Evolutionary conservation across 768 basidiomycete species (phyloP).

Genomic region (Saitozyma podzolica): DNA sequence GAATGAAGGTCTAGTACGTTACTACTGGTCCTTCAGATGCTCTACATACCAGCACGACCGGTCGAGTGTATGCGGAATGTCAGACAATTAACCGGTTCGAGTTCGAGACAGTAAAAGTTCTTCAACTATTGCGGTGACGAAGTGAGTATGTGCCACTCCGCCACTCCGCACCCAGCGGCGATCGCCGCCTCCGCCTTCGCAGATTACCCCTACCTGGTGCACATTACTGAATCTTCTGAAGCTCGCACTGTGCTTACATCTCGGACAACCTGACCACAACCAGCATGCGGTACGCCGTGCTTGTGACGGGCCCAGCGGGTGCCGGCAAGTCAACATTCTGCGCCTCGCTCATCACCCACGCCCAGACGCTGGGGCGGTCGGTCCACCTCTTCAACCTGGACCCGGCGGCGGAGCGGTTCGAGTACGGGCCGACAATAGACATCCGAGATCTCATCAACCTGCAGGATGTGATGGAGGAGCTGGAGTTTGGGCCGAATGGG

Average conservation of each 20-base stretch:
- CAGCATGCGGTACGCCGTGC: slow-evolving; percentile 53
- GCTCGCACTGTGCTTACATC: not conserved
- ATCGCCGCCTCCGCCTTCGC: too few relatives aligned
- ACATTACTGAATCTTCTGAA: not conserved
- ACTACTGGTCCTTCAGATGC: too few relatives aligned
- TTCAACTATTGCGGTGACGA: too few relatives aligned
- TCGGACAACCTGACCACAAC: not conserved
- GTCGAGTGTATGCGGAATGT: too few relatives aligned
- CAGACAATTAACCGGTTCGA: too few relatives aligned
- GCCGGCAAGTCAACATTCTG: slow-evolving; percentile 97
- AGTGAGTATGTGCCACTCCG: too few relatives aligned
- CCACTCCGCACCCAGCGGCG: too few relatives aligned
- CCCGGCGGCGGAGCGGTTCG: slow-evolving; percentile 91
- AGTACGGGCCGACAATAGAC: slow-evolving; percentile 88
- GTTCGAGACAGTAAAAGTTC: too few relatives aligned
- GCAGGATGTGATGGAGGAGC: slow-evolving; percentile 93
- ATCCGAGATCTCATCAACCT: slow-evolving; percentile 88
- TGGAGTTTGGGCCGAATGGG: slow-evolving; percentile 94
- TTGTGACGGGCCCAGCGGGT: slow-evolving; percentile 80
- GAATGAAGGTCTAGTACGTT: too few relatives aligned
- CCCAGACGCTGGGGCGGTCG: slow-evolving; percentile 73
- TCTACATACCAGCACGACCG: too few relatives aligned
- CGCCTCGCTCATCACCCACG: slow-evolving; percentile 81
- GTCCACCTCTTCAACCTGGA: slow-evolving; percentile 96
- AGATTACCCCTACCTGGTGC: too few relatives aligned